These are phyloP conservation scores for Suhomyces faveliae DNA, from an alignment of 805 yeast genomes.

Conservation along the genomic window DNA sequence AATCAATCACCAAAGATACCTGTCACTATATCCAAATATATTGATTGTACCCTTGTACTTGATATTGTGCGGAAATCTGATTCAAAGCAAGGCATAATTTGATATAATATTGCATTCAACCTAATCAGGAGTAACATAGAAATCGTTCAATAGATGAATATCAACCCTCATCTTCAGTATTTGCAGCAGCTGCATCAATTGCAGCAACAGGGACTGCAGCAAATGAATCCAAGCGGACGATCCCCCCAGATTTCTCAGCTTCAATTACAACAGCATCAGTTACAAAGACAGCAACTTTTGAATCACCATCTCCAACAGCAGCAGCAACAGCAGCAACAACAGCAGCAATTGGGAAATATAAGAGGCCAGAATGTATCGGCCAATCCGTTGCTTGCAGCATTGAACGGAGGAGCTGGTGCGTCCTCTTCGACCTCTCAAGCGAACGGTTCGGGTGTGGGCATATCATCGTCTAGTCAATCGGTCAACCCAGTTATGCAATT, in stretches of 20 bases:
- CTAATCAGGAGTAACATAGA: not conserved
- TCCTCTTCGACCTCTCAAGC: slow-evolving; percentile 6
- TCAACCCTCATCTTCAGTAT: slow-evolving; percentile 44
- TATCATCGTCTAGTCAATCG: slow-evolving; percentile 13
- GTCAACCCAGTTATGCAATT: slow-evolving; percentile 31
- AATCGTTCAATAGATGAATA: slow-evolving; percentile 28
- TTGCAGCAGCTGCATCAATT: slow-evolving; percentile 36
- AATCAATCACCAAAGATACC: not conserved
- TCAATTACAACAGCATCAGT: slow-evolving; percentile 32
- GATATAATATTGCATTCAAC: not conserved
- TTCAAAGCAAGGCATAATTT: not conserved
- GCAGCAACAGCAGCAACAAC: slow-evolving; percentile 14
- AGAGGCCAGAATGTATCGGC: slow-evolving; percentile 20
- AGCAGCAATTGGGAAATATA: slow-evolving; percentile 13
- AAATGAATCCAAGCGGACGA: slow-evolving; percentile 19
- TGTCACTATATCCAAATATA: not conserved
- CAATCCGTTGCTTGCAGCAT: slow-evolving; percentile 37
- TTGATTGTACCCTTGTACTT: not conserved
- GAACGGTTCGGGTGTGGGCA: slow-evolving; percentile 13
- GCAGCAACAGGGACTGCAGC: slow-evolving; percentile 22
- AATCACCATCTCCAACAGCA: slow-evolving; percentile 29
- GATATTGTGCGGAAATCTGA: not conserved
- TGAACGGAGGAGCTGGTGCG: slow-evolving; percentile 28
- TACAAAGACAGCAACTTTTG: slow-evolving; percentile 33
- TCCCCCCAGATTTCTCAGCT: slow-evolving; percentile 38